Conservation (phyloP, 2,329 filamentous ascomycete genomes). For the Fusarium odoratissimum region DNA sequence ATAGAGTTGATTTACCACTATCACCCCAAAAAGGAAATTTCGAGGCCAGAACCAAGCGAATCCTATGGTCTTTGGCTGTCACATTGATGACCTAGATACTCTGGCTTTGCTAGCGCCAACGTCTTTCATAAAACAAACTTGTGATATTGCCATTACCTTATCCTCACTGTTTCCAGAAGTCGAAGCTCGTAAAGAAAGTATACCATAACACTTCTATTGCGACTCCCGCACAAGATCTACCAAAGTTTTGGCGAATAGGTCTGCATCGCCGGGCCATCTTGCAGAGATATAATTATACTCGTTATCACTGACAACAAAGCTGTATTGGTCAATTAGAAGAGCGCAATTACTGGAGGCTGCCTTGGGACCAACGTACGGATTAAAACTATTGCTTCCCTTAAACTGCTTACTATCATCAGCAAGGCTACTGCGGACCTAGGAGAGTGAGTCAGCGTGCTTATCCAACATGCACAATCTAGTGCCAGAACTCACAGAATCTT, state of each 20-base stretch:
- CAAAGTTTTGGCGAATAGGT: neutral
- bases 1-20: too few relatives aligned
- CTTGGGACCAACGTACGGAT: neutral
- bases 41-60: too few relatives aligned
- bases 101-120: too few relatives aligned
- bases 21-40: too few relatives aligned
- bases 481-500: neutral
- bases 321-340: rapidly evolving
- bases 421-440: rapidly evolving
- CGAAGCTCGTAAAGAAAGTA: too few relatives aligned
- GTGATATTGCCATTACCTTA: too few relatives aligned
- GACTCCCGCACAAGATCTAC: neutral
- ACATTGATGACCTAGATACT: too few relatives aligned
- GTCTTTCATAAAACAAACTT: too few relatives aligned
- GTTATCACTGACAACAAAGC: neutral
- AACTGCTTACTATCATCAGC: neutral
- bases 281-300: neutral
- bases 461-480: neutral
- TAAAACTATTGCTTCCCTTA: neutral
- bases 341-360: rapidly evolving
- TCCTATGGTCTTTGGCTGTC: too few relatives aligned
- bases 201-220: neutral
- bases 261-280: neutral
- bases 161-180: too few relatives aligned
- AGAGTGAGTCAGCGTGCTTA: neutral